Evolutionary conservation across 495 filamentous ascomycete species (phyloP).

Genomic region (Parachaetomium inaequale): DNA sequence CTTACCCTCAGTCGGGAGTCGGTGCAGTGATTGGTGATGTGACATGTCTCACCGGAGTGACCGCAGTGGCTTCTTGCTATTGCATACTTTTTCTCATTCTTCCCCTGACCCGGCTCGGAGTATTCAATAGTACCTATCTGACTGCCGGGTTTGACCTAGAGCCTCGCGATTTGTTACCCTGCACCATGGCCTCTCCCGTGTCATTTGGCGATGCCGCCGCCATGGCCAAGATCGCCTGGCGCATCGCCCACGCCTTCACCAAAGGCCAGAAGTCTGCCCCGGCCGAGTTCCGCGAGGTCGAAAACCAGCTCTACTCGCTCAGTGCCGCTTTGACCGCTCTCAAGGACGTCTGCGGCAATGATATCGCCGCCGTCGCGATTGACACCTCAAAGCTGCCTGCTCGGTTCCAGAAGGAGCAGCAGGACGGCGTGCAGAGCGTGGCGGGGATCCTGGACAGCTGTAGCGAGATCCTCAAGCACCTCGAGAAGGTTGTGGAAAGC

Average conservation of each 20-base stretch:
- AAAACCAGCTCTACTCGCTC: conserved; percentile 23
- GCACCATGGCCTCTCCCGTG: conserved; percentile 20
- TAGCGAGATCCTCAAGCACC: conserved; percentile 18
- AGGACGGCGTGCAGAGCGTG: not conserved
- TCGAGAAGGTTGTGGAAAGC: conserved; percentile 17
- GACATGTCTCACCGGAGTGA: no score
- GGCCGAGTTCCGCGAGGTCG: conserved; percentile 21
- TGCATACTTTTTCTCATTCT: no score
- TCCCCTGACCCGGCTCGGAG: not conserved
- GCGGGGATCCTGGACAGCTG: conserved; percentile 14
- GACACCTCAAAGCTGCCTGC: not conserved
- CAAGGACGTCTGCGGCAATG: conserved; percentile 3
- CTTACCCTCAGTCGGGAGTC: no score
- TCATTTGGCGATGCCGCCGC: conserved; percentile 20
- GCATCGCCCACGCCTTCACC: conserved; percentile 17
- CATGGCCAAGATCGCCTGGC: conserved; percentile 22
- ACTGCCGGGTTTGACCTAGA: not conserved
- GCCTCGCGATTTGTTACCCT: not conserved
- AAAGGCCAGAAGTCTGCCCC: conserved; percentile 19
- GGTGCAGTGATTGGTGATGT: no score
- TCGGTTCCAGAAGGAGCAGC: not conserved
- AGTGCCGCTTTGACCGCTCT: conserved; percentile 17
- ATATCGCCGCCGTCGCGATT: not conserved
- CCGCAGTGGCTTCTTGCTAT: no score
- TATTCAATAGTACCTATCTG: not conserved